A percentile compares a stretch with the other conserved stretches of the same genome.
These are phyloP conservation scores for Senna siamea DNA, from an alignment of 306 rosid genomes.

Conservation along the genomic window DNA sequence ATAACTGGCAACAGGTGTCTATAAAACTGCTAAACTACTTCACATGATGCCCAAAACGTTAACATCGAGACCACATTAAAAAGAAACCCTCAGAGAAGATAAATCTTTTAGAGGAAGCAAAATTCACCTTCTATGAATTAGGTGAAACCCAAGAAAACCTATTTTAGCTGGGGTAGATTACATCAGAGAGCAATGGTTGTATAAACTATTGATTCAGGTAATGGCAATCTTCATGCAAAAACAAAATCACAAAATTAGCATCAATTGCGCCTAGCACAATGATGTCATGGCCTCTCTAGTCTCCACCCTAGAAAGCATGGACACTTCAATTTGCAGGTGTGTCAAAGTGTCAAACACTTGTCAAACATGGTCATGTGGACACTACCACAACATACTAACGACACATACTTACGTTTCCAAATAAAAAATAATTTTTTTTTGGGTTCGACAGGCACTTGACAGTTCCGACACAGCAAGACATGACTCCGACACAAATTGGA, in stretches of 20 bases:
- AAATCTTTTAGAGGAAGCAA: background rate
- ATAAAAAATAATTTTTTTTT: too few relatives aligned
- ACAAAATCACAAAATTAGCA: slow-evolving; percentile 14
- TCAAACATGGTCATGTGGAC: too few relatives aligned
- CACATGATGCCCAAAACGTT: background rate
- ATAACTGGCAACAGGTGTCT: background rate
- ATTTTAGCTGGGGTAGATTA: background rate
- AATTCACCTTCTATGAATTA: background rate
- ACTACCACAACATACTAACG: too few relatives aligned
- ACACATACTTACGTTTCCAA: too few relatives aligned
- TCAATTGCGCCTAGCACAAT: background rate
- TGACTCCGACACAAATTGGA: too few relatives aligned
- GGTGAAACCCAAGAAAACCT: too few relatives aligned
- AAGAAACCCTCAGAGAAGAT: background rate
- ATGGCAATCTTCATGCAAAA: slow-evolving; percentile 7
- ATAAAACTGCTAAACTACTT: background rate
- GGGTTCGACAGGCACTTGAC: too few relatives aligned
- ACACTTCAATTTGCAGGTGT: too few relatives aligned
- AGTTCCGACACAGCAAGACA: too few relatives aligned
- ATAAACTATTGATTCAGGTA: background rate
- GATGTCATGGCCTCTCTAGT: background rate
- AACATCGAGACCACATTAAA: background rate
- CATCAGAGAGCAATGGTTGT: background rate
- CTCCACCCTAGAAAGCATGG: too few relatives aligned
- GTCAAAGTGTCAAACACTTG: too few relatives aligned